phyloP scores from a whole-genome alignment of 192 early-diverging fungal species.

The Backusella psychrophila region DNA sequence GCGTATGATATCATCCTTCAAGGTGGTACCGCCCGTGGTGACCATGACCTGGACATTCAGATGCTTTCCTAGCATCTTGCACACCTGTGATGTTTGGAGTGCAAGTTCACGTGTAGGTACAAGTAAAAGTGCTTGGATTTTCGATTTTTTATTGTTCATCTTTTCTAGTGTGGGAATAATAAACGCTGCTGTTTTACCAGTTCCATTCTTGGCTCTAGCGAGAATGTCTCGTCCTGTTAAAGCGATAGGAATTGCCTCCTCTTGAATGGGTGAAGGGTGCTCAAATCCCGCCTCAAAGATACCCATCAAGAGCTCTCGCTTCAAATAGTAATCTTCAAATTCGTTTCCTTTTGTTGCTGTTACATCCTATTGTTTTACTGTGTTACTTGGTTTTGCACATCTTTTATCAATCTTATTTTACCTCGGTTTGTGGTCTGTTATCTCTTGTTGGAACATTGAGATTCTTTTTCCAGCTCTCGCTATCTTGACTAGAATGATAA shows the following conservation, averaged over 20 bases:
- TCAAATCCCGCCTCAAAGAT: constrained; percentile 99
- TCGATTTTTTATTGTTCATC: constrained; percentile 79
- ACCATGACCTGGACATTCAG: constrained; percentile 98
- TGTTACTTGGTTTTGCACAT: neutral
- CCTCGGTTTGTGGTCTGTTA: constrained; percentile 86
- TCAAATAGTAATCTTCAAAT: constrained; percentile 98
- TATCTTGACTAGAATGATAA: constrained; percentile 47
- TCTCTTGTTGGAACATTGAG: constrained; percentile 84
- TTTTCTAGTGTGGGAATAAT: constrained; percentile 96
- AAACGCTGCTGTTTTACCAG: constrained; percentile 98
- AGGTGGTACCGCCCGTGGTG: constrained; percentile 95
- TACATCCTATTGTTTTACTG: constrained; percentile 65
- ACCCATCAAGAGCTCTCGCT: constrained; percentile 96
- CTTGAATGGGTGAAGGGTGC: constrained; percentile 96
- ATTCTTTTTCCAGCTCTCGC: constrained; percentile 74
- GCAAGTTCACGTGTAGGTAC: constrained; percentile 98
- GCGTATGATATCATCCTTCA: constrained; percentile 98
- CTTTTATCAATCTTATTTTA: constrained; percentile 15
- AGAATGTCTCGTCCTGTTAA: constrained; percentile 94
- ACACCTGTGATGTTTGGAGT: constrained; percentile 98
- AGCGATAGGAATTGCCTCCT: constrained; percentile 98
- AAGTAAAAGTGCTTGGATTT: constrained; percentile 91
- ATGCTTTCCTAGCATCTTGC: constrained; percentile 96
- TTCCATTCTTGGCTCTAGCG: constrained; percentile 96
- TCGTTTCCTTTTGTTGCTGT: constrained; percentile 99